Evolutionary conservation across 768 basidiomycete genomes (phyloP).

Genomic region (Rhizopogon vulgaris): DNA sequence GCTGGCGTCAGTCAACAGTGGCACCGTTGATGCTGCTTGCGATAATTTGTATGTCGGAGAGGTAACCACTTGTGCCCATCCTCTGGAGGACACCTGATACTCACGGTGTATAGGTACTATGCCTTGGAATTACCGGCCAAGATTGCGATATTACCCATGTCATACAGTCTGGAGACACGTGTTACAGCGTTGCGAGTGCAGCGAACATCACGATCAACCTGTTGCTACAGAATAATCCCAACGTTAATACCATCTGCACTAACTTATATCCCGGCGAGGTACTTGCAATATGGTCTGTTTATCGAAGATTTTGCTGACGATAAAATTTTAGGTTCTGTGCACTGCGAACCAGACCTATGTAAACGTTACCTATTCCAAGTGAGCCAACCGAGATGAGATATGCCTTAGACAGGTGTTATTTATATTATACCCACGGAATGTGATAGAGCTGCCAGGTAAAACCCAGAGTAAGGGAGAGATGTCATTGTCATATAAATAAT

Average conservation of each 20-base stretch:
- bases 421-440: background rate
- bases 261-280: conserved; percentile 62
- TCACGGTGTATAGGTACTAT: conserved; percentile 32
- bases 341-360: conserved; percentile 19
- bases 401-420: background rate
- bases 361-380: conserved; percentile 9
- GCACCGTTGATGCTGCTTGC: conserved; percentile 43
- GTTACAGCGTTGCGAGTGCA: conserved; percentile 33
- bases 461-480: too few species aligned
- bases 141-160: conserved; percentile 53
- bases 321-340: conserved; percentile 16
- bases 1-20: conserved; percentile 43
- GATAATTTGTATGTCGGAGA: conserved; percentile 44
- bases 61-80: conserved; percentile 18
- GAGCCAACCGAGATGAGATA: background rate
- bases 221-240: conserved; percentile 59
- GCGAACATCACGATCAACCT: conserved; percentile 39
- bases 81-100: background rate
- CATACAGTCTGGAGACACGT: conserved; percentile 44
- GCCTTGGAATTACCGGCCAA: conserved; percentile 49
- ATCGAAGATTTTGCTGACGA: background rate
- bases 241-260: conserved; percentile 43
- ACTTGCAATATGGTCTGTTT: background rate
- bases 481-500: too few species aligned
- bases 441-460: background rate